Evolutionary conservation across 345 rosid genomes (phyloP), one percentile per base, ranked within the genome.

Genomic region (Zanthoxylum bungeanum): DNA sequence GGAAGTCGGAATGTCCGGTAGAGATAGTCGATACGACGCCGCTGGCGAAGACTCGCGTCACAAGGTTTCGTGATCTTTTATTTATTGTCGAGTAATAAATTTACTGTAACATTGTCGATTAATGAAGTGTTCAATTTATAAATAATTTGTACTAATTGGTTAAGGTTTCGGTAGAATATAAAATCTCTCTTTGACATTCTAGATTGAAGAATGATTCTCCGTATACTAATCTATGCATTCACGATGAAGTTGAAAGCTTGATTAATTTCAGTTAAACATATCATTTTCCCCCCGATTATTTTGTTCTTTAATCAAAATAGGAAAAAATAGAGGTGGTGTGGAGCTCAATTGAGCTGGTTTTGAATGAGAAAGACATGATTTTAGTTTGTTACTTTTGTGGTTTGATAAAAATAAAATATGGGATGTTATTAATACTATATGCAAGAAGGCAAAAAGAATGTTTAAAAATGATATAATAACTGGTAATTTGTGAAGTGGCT

Each of bases 1-100:
- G 36, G 40, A 25, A 40, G 52, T 37, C 14, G 60, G 22, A 63
- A 72, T 72, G 75, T 62, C 75, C 40, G 42, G 53, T 1, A 55
- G 47, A 30, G 68, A 63, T 9, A 46, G 7, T 50, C 51, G 66
- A 27, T 51, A 36, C 39, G 55, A 63, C 31, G 62, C 52, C 53
- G 19, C 22, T 52, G 63, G 50, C 53, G 75, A 72, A 28, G 63
- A 52, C 28, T 71, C 60, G 36, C 50, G 53, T 24, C 39, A 61
- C n/a, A 60, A 61, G 68, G 60, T 71, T 30, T 60, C 24, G 28
- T 6, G 52, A 36, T 59, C 58, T 51, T 19, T 62, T 22, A 9
- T 14, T 11, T 27, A 3, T 0, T 33, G 16, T 9, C 3, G 31
- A 44, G 16, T 28, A 21, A 42, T 30, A 42, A 28, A n/a, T 56